A percentile compares a stretch with the other conserved stretches of the same genome.
Evolutionary conservation across 2,329 filamentous ascomycete species (phyloP).

Genomic region (Colletotrichum tofieldiae): DNA sequence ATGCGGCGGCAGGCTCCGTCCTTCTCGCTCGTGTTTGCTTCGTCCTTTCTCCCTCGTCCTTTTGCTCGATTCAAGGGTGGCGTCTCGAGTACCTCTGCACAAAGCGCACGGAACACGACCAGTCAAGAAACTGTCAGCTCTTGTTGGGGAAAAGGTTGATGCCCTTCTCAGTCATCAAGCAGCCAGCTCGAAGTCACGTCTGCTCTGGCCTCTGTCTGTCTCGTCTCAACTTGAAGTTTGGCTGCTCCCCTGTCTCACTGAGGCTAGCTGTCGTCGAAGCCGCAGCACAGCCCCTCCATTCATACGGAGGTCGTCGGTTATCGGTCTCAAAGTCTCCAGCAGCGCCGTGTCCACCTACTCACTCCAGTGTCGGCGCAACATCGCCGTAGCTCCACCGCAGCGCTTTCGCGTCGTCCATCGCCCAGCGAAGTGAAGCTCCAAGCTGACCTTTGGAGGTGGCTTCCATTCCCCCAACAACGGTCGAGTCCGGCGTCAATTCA

Average conservation of each 20-base stretch:
- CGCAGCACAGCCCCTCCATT: slow-evolving; percentile 21
- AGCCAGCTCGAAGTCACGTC: slow-evolving; percentile 13
- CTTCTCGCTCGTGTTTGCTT: slow-evolving; percentile 6
- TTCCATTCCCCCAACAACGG: slow-evolving; percentile 21
- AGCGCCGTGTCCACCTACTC: slow-evolving; percentile 8
- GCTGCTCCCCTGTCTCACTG: slow-evolving; percentile 8
- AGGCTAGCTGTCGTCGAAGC: slow-evolving; percentile 18
- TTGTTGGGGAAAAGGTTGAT: background rate
- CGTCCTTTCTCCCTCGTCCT: slow-evolving; percentile 10
- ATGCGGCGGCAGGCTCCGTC: background rate
- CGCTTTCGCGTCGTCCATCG: background rate
- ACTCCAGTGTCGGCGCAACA: slow-evolving; percentile 1
- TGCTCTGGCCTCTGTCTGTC: background rate
- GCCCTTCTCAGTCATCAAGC: background rate
- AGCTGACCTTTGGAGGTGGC: background rate
- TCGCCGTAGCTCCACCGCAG: slow-evolving; percentile 5
- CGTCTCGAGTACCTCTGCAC: background rate
- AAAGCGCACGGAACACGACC: slow-evolving; percentile 18
- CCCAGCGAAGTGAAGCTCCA: background rate
- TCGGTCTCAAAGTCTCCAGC: background rate
- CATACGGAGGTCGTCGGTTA: slow-evolving; percentile 4
- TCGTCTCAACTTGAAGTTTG: slow-evolving; percentile 4
- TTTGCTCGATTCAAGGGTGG: background rate
- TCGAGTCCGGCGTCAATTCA: slow-evolving; percentile 1
- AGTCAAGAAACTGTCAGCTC: slow-evolving; percentile 12